Base-by-base conservation (phyloP, 2,329 filamentous ascomycete genomes). In the Penicillium sp. region DNA sequence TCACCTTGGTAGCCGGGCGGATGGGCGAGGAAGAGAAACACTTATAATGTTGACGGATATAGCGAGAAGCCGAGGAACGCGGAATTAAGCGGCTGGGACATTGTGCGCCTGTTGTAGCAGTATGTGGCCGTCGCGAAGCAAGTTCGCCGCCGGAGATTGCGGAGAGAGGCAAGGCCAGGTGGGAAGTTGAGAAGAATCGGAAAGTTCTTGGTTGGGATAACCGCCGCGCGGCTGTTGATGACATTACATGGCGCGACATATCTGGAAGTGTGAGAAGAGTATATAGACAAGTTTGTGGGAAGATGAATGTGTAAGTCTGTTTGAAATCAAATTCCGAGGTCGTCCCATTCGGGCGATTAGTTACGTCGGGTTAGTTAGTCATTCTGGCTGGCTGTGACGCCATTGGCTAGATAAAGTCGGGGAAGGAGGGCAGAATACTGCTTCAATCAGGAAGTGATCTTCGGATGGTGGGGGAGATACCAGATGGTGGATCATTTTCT, bases 1-100 rank as follows among this genome's bases (percentile, higher is more conserved):
- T 55, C 13, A 77, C 71, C 47, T 79, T 75, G 13, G 72, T 72
- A 42, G 70, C 73, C 37, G 54, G 59, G 35, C 48, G 62, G 29
- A 54, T 30, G 19, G 62, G 46, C 28, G 72, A 69, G 30, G 64
- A 65, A 19, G 68, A 73, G 50, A 76, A 61, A 9, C 43, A 69
- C 13, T 57, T 54, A 30, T 58, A 55, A 30, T 52, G 57, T 14
- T 65, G 63, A 34, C 50, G 57, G 27, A 50, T 42, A 22, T 31
- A 36, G 28, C 37, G 41, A 14, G 39, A 33, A 5, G 35, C 18
- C 13, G 46, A 37, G 11, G 29, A 34, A 29, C 19, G 54, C 16
- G 31, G 16, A 4, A 34, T 13, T 6, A 37, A 49, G 12, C 27
- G 28, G 9, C 38, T 48, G 19, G 33, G 19, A 16, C 37, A 25